Evolutionary conservation across 2,329 filamentous ascomycete genomes (phyloP).

Genomic region (Lecanoromycetidae sp.): DNA sequence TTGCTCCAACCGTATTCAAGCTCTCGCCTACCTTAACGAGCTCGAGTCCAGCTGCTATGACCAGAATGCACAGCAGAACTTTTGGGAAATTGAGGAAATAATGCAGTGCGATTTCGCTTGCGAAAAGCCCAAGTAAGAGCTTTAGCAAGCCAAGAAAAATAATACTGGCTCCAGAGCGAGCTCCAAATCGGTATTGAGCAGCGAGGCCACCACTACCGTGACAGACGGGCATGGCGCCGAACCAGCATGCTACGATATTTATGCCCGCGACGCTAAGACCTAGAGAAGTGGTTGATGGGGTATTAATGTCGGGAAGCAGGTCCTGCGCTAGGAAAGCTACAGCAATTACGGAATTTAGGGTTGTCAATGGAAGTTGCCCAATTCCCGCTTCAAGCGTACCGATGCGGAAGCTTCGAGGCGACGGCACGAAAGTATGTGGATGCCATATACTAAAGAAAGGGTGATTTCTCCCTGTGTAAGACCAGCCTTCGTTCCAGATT

Average conservation of each 20-base stretch:
- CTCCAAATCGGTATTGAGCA: conserved; percentile 82
- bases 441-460: conserved; percentile 49
- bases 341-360: conserved; percentile 84
- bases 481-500: too few species aligned
- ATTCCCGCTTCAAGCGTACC: conserved; percentile 57
- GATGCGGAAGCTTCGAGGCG: conserved; percentile 34
- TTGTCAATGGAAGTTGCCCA: conserved; percentile 80
- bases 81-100: conserved; percentile 63
- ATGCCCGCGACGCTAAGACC: conserved; percentile 72
- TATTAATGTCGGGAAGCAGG: conserved; percentile 55
- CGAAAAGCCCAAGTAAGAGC: conserved; percentile 60
- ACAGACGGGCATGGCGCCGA: conserved; percentile 89
- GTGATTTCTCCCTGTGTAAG: background rate
- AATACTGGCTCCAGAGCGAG: conserved; percentile 72
- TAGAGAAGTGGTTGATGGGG: conserved; percentile 62
- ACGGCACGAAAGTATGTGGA: conserved; percentile 41
- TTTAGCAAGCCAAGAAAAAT: conserved; percentile 69
- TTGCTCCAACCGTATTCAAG: conserved; percentile 61
- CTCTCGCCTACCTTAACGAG: conserved; percentile 74
- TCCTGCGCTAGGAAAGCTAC: conserved; percentile 68
- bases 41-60: conserved; percentile 79
- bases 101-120: conserved; percentile 60
- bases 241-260: conserved; percentile 80
- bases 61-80: conserved; percentile 71
- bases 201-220: conserved; percentile 86